Conservation (phyloP, 2,329 filamentous ascomycete genomes). For the Cytospora mali region DNA sequence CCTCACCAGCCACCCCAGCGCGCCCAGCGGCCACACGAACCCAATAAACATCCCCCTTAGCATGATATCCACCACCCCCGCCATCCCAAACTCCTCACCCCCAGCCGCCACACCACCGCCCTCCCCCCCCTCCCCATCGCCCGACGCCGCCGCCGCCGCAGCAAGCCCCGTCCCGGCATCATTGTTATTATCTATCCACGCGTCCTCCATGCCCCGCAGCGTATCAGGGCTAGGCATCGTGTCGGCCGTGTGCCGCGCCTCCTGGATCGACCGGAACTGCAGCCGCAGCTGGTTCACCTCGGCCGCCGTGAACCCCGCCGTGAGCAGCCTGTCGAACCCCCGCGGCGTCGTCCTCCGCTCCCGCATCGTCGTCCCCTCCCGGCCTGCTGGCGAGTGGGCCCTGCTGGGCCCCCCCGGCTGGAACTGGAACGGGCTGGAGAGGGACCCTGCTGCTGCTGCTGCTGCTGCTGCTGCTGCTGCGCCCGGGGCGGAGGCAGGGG, state of each 20-base stretch:
- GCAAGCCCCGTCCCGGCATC: constrained; percentile 43
- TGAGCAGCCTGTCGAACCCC: constrained; percentile 85
- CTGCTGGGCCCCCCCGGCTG: no score
- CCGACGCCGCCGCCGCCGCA: constrained; percentile 30
- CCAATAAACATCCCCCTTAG: constrained; percentile 87
- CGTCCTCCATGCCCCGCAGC: constrained; percentile 79
- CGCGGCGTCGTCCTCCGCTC: constrained; percentile 59
- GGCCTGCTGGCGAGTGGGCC: no score
- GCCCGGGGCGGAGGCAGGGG: no score
- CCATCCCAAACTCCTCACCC: constrained; percentile 49
- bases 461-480: constrained; percentile 38
- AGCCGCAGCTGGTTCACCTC: constrained; percentile 85
- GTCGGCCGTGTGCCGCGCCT: constrained; percentile 81
- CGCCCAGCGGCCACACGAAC: constrained; percentile 92
- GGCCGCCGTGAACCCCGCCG: constrained; percentile 76
- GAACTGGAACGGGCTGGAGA: not conserved
- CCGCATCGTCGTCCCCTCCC: constrained; percentile 34
- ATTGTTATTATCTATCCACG: constrained; percentile 79
- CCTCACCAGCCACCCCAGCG: constrained; percentile 79
- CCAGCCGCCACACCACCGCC: constrained; percentile 53
- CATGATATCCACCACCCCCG: constrained; percentile 77
- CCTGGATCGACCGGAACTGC: constrained; percentile 86
- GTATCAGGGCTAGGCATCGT: constrained; percentile 80
- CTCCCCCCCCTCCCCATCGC: constrained; percentile 39
- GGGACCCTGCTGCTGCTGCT: not conserved